Evolutionary conservation across 495 filamentous ascomycete genomes (phyloP), one percentile per base, ranked within the genome.

Genomic region (Penicillium taxi): DNA sequence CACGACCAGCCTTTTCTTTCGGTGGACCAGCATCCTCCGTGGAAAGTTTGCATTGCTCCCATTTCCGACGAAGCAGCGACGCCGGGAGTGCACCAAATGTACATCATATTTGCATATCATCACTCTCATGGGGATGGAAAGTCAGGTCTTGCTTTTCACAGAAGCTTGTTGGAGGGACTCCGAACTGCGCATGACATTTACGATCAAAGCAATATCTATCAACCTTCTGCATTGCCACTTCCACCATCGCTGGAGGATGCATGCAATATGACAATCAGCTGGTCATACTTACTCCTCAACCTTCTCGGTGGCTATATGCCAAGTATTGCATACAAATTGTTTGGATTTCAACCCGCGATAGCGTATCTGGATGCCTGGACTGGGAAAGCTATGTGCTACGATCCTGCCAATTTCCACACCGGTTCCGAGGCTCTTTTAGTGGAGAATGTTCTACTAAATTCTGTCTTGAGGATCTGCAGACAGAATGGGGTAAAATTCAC

Each of bases 91-190:
- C 32, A 35, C 9, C 32, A 8, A 5, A 11, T 35, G 11, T 35
- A 35, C n/a, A 35, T 35, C n/a, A 32, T 35, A 11, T 35, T 35
- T 14, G 32, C 32, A 23, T 35, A 35, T 13, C 24, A 18, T 16
- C 32, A 35, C 20, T 35, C 32, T 13, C 32, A 35, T 9, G 21
- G 32, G 5, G 32, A 35, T 35, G 32, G 21, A 24, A 35, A 23
- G 13, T 35, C 32, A 7, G 32, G 32, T 14, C 20, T 35, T 8
- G n/a, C 7, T 0, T 35, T 35, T n/a, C 32, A 35, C 8, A 35
- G 12, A 16, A 15, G 19, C 8, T 35, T 35, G 0, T 21, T 35
- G 2, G 2, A 35, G 4, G 32, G 32, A 3, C 21, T 35, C n/a
- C 15, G 24, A 25, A 35, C 17, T 3, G 32, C 15, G 13, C 19